Evolutionary conservation across 2,329 filamentous ascomycete species (phyloP).

Genomic region (Aspergillus novofumigatus): DNA sequence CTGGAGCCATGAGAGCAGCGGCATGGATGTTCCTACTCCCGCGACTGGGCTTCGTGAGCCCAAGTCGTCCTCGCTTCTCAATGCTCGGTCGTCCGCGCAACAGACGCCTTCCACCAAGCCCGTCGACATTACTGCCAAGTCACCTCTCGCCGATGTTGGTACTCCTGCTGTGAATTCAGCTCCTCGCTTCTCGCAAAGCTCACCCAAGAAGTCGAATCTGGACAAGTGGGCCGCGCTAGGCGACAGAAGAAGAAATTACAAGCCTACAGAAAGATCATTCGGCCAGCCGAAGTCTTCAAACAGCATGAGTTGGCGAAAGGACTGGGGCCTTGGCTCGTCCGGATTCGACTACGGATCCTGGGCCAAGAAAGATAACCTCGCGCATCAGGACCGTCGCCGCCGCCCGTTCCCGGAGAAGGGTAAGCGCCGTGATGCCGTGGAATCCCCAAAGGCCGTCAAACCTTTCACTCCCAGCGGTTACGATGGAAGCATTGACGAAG

Average conservation of each 20-base stretch:
- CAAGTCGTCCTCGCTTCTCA: constrained; percentile 50
- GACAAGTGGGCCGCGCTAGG: constrained; percentile 92
- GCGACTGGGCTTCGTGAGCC: constrained; percentile 52
- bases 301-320: constrained; percentile 40
- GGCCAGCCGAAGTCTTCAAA: constrained; percentile 45
- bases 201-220: constrained; percentile 48
- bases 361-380: constrained; percentile 30
- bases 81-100: constrained; percentile 41
- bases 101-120: constrained; percentile 19
- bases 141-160: constrained; percentile 62
- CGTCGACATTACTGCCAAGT: constrained; percentile 30
- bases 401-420: constrained; percentile 42
- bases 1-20: constrained; percentile 72
- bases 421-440: constrained; percentile 42
- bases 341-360: constrained; percentile 34
- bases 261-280: constrained; percentile 50
- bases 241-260: constrained; percentile 70
- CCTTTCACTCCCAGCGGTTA: constrained; percentile 36
- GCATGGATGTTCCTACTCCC: constrained; percentile 46
- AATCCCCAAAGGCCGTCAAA: constrained; percentile 27
- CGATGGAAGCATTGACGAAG: constrained; percentile 59
- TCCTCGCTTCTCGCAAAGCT: constrained; percentile 56
- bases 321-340: constrained; percentile 36
- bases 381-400: constrained; percentile 30
- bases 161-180: constrained; percentile 33